These are phyloP conservation scores for Aspergillus taichungensis DNA, from an alignment of 495 filamentous ascomycete species.

Conservation along the genomic window DNA sequence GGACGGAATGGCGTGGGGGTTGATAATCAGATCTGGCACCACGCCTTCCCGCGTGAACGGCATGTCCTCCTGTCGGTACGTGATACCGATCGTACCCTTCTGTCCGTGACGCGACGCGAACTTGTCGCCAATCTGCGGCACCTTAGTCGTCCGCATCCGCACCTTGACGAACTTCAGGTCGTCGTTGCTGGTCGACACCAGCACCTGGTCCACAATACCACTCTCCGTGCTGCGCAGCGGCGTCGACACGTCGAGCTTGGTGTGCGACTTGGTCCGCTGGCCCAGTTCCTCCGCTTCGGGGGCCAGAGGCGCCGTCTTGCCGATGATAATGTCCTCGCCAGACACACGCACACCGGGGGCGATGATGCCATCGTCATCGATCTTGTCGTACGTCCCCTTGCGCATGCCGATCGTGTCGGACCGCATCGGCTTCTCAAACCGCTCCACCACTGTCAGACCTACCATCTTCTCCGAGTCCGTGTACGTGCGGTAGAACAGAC, in stretches of 20 bases:
- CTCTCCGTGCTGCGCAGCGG: constrained; percentile 91
- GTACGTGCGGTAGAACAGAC: constrained; percentile 95
- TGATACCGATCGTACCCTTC: constrained; percentile 98
- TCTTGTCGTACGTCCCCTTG: constrained; percentile 95
- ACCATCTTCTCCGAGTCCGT: constrained; percentile 92
- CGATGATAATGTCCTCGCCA: constrained; percentile 98
- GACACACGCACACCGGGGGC: constrained; percentile 88
- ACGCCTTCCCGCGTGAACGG: constrained; percentile 91
- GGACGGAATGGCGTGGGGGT: constrained; percentile 97
- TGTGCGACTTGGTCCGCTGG: constrained; percentile 77
- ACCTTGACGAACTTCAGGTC: constrained; percentile 93
- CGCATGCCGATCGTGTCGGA: constrained; percentile 80
- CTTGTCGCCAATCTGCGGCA: constrained; percentile 98
- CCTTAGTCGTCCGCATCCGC: constrained; percentile 91
- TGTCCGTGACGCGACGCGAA: constrained; percentile 98
- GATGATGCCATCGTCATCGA: constrained; percentile 91
- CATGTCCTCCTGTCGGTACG: constrained; percentile 96
- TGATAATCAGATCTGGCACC: constrained; percentile 94
- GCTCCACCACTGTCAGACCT: constrained; percentile 78
- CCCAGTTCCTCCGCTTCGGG: constrained; percentile 91
- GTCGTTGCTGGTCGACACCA: constrained; percentile 79
- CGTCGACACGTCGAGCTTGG: constrained; percentile 90
- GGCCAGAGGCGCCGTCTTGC: constrained; percentile 90
- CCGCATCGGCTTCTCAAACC: constrained; percentile 90
- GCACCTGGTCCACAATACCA: constrained; percentile 89